Conservation (phyloP, 2,329 filamentous ascomycete genomes). For the Cytospora mali region DNA sequence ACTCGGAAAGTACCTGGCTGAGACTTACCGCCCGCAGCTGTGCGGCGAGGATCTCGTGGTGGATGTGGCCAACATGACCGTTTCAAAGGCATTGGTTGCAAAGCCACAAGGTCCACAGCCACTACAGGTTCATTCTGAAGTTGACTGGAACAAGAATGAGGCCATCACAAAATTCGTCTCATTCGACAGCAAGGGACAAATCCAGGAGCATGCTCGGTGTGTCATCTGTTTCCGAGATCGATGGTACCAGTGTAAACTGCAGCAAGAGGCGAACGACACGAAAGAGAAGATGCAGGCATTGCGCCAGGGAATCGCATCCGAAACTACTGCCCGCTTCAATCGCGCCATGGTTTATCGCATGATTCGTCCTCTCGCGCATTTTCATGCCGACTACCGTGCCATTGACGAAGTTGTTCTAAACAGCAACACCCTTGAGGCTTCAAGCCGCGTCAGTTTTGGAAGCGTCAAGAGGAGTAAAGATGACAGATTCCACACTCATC, state of each 20-base stretch:
- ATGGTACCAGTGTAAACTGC: not conserved
- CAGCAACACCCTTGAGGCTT: conserved; percentile 47
- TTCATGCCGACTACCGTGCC: conserved; percentile 55
- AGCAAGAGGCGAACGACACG: conserved; percentile 48
- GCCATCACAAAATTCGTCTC: conserved; percentile 63
- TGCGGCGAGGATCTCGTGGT: conserved; percentile 69
- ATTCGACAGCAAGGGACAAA: conserved; percentile 61
- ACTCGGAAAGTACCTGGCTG: conserved; percentile 68
- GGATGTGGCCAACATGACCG: conserved; percentile 70
- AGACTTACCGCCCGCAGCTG: conserved; percentile 58
- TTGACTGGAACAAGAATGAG: conserved; percentile 60
- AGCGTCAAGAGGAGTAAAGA: conserved; percentile 48
- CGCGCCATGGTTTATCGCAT: conserved; percentile 78
- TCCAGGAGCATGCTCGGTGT: conserved; percentile 66
- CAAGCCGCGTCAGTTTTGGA: conserved; percentile 44
- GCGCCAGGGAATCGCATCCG: conserved; percentile 61
- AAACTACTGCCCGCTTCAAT: conserved; percentile 71
- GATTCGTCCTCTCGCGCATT: conserved; percentile 59
- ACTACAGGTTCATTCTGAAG: conserved; percentile 60
- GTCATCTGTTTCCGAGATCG: conserved; percentile 50
- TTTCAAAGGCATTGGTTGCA: conserved; percentile 50
- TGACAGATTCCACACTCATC: conserved; percentile 56
- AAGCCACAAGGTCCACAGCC: conserved; percentile 63
- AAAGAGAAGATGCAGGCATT: conserved; percentile 61
- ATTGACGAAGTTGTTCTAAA: conserved; percentile 61